phyloP scores from a whole-genome alignment of 2,329 filamentous ascomycete genomes.

The Metarhizium robertsii region DNA sequence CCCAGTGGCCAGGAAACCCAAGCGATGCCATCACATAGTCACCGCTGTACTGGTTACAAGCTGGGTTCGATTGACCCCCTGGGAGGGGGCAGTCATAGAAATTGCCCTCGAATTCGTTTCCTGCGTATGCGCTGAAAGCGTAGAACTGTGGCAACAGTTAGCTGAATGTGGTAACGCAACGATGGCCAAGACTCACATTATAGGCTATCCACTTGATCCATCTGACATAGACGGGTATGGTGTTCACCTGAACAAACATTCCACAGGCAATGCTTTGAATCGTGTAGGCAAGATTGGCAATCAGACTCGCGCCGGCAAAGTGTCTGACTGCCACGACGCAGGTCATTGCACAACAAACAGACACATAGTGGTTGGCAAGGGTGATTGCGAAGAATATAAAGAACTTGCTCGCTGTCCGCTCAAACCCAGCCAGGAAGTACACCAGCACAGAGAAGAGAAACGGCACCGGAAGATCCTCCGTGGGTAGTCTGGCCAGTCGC shows the following conservation, averaged over 20 bases:
- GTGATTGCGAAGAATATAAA: slow-evolving; percentile 63
- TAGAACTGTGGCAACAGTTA: slow-evolving; percentile 45
- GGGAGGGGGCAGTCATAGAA: slow-evolving; percentile 65
- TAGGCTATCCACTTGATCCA: slow-evolving; percentile 58
- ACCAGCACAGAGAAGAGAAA: slow-evolving; percentile 61
- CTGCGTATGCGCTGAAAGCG: slow-evolving; percentile 58
- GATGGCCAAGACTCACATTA: slow-evolving; percentile 4
- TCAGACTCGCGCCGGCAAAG: slow-evolving; percentile 62
- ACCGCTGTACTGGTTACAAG: slow-evolving; percentile 60
- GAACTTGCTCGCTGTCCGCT: slow-evolving; percentile 53
- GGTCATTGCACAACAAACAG: slow-evolving; percentile 60
- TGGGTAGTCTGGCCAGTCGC: slow-evolving; percentile 56
- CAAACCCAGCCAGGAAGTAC: slow-evolving; percentile 72
- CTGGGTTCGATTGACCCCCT: slow-evolving; percentile 52
- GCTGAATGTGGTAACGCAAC: not conserved
- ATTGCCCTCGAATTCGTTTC: slow-evolving; percentile 62
- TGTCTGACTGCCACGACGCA: slow-evolving; percentile 56
- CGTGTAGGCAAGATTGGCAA: slow-evolving; percentile 65
- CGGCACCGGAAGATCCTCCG: slow-evolving; percentile 66
- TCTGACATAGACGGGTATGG: slow-evolving; percentile 67
- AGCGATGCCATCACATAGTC: slow-evolving; percentile 59
- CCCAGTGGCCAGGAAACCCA: slow-evolving; percentile 59
- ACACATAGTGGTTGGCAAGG: slow-evolving; percentile 63
- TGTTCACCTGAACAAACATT: slow-evolving; percentile 65
- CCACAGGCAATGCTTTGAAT: slow-evolving; percentile 67